A percentile compares a stretch with the other conserved stretches of the same genome.
phyloP scores from a whole-genome alignment of 2,329 filamentous ascomycete species.

The Fusarium nelsonii region DNA sequence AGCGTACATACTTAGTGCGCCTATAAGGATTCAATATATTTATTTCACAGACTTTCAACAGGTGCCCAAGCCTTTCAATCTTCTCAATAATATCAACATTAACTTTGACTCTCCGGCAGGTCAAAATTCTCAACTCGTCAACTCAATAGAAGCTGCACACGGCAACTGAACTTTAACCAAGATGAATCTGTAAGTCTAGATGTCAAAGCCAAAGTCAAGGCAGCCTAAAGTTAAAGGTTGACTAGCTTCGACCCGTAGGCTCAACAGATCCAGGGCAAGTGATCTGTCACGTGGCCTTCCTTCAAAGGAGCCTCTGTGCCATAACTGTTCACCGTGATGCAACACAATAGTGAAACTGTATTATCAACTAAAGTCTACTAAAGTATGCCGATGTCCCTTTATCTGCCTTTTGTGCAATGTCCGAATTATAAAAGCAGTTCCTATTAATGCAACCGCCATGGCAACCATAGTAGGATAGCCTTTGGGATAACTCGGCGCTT shows the following conservation, averaged over 20 bases:
- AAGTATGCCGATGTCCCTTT: not conserved
- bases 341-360: too few species aligned
- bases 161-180: not conserved
- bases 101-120: not conserved
- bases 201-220: too few species aligned
- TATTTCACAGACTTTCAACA: not conserved
- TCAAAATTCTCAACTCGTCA: not conserved
- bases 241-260: too few species aligned
- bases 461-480: constrained; percentile 69
- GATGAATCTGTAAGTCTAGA: too few species aligned
- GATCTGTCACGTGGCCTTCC: too few species aligned
- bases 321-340: too few species aligned
- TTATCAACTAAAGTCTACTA: too few species aligned
- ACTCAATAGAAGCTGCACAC: not conserved
- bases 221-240: too few species aligned
- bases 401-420: constrained; percentile 32
- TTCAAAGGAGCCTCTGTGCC: too few species aligned
- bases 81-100: not conserved
- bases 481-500: constrained; percentile 70
- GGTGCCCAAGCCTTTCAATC: not conserved
- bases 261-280: too few species aligned
- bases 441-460: constrained; percentile 63
- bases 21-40: too few species aligned
- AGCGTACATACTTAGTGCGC: too few species aligned
- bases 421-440: constrained; percentile 61